A percentile compares a stretch with the other conserved stretches of the same genome.
Conservation (phyloP, 2,329 filamentous ascomycete species). For the Conoideocrella luteorostrata region DNA sequence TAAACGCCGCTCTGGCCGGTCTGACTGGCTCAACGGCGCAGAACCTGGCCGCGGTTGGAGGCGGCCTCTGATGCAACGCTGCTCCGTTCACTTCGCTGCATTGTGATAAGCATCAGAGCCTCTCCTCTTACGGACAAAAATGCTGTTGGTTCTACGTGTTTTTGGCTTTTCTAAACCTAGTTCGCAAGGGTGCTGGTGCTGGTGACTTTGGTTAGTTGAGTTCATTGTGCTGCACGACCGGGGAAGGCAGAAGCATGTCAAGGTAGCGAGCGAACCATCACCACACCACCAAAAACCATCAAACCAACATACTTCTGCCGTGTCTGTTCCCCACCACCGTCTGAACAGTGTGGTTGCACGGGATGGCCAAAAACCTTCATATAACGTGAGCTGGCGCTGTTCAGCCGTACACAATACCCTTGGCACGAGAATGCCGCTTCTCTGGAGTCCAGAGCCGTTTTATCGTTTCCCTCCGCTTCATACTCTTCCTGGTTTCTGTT, state of each 20-base stretch:
- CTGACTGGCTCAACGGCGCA: neutral
- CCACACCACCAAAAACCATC: no score
- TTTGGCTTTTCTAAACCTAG: neutral
- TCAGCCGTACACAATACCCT: no score
- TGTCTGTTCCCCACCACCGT: neutral
- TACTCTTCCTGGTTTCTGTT: no score
- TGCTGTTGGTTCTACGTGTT: neutral
- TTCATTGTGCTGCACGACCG: no score
- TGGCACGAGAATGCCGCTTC: no score
- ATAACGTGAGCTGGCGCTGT: no score
- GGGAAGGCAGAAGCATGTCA: no score
- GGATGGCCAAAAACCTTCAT: neutral
- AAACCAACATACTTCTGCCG: neutral
- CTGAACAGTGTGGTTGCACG: neutral
- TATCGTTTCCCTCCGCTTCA: no score
- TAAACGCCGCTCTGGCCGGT: neutral
- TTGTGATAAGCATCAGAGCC: neutral
- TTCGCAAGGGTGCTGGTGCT: neutral
- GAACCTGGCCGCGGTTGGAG: neutral
- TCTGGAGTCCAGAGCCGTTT: no score
- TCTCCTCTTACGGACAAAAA: slow-evolving; percentile 1
- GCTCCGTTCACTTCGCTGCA: neutral
- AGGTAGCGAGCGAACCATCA: no score
- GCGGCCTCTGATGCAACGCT: neutral
- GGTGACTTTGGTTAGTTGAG: no score